A percentile compares a stretch with the other conserved stretches of the same genome.
phyloP scores from a whole-genome alignment of 352 stramenopile genomes.

The Phytophthora hibernalis region DNA sequence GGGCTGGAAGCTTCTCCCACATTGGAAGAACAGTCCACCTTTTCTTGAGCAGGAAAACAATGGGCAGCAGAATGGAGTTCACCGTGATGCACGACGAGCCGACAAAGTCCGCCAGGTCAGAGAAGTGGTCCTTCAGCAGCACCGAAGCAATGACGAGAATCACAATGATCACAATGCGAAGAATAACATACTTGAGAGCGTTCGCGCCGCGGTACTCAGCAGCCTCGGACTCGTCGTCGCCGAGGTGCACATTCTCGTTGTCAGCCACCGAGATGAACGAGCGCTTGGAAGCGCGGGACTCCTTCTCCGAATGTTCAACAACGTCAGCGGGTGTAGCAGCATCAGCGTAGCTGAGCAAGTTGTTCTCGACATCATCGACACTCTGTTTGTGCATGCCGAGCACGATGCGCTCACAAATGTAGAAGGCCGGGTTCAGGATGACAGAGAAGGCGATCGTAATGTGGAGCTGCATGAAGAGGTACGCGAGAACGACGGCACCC shows the following conservation, averaged over 20 bases:
- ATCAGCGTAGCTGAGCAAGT: slow-evolving; percentile 30
- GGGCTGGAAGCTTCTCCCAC: slow-evolving; percentile 35
- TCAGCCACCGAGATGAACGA: slow-evolving; percentile 52
- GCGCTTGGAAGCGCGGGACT: slow-evolving; percentile 39
- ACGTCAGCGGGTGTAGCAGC: slow-evolving; percentile 16
- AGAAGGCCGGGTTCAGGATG: slow-evolving; percentile 58
- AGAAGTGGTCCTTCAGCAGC: slow-evolving; percentile 54
- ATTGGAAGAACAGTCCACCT: slow-evolving; percentile 33
- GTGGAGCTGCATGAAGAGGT: slow-evolving; percentile 66
- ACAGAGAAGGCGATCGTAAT: slow-evolving; percentile 63
- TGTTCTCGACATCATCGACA: slow-evolving; percentile 37
- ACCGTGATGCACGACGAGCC: slow-evolving; percentile 52
- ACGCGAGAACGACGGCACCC: slow-evolving; percentile 53
- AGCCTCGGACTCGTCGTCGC: slow-evolving; percentile 21
- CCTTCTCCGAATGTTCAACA: slow-evolving; percentile 23
- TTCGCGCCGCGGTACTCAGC: slow-evolving; percentile 47
- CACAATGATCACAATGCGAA: slow-evolving; percentile 45
- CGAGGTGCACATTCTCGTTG: slow-evolving; percentile 38
- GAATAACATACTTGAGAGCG: slow-evolving; percentile 45
- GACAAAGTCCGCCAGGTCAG: slow-evolving; percentile 49
- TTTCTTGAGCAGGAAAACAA: slow-evolving; percentile 49
- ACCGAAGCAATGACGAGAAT: slow-evolving; percentile 47
- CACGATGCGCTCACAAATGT: slow-evolving; percentile 55
- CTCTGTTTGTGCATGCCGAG: slow-evolving; percentile 55
- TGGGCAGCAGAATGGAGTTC: slow-evolving; percentile 57